phyloP scores from a whole-genome alignment of 2,329 filamentous ascomycete genomes.

The Calcarisporium arbuscula region DNA sequence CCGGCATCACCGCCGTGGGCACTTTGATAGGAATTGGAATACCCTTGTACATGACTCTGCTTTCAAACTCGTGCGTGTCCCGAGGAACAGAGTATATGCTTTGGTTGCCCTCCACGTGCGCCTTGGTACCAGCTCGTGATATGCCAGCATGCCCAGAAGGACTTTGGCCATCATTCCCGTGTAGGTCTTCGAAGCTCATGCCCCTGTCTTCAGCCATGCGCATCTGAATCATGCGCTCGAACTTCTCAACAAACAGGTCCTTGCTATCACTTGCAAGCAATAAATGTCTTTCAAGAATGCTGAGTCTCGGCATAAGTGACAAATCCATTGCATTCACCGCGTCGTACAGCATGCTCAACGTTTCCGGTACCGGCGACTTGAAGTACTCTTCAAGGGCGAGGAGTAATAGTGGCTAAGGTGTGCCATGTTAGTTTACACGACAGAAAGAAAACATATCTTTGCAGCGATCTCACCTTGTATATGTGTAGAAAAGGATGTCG shows the following conservation, averaged over 20 bases:
- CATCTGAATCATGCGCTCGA: constrained; percentile 87
- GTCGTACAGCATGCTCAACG: constrained; percentile 80
- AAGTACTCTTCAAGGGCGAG: constrained; percentile 96
- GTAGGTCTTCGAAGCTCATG: constrained; percentile 31
- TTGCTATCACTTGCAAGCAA: constrained; percentile 88
- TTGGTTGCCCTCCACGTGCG: constrained; percentile 50
- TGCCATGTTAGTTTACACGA: constrained; percentile 11
- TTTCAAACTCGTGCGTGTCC: constrained; percentile 97
- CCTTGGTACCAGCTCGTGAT: constrained; percentile 56
- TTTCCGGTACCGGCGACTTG: constrained; percentile 82
- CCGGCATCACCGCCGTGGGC: constrained; percentile 84
- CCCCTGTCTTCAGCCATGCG: constrained; percentile 61
- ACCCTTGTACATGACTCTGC: constrained; percentile 89
- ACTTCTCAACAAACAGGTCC: constrained; percentile 96
- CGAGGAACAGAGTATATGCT: constrained; percentile 71
- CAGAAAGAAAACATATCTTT: background rate
- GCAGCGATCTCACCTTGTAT: constrained; percentile 66
- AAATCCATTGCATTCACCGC: constrained; percentile 96
- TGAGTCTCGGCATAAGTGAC: constrained; percentile 83
- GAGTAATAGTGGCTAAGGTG: constrained; percentile 68
- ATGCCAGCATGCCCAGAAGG: constrained; percentile 39
- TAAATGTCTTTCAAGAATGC: constrained; percentile 75
- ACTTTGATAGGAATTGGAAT: constrained; percentile 97
- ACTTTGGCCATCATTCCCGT: constrained; percentile 38
- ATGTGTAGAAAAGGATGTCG: constrained; percentile 96